A percentile compares a stretch with the other conserved stretches of the same genome.
Conservation (phyloP, 2,329 filamentous ascomycete genomes). For the Colletotrichum theobromicola region DNA sequence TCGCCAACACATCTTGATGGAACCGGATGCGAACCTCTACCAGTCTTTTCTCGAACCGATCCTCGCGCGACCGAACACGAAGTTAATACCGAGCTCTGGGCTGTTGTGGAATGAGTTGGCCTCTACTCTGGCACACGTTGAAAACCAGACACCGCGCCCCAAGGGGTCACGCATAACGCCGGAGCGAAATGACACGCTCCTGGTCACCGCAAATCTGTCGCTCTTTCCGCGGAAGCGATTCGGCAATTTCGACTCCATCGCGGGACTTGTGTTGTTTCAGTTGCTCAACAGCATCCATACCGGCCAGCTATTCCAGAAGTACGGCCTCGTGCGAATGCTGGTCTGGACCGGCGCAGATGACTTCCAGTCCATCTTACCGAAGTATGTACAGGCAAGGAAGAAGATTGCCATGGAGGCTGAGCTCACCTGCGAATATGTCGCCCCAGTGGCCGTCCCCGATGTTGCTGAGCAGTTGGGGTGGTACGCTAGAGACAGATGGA, state of each 20-base stretch:
- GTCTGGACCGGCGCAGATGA: conserved; percentile 72
- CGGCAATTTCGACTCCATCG: conserved; percentile 59
- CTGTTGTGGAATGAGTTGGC: conserved; percentile 66
- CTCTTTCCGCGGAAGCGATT: conserved; percentile 57
- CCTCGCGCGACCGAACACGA: conserved; percentile 50
- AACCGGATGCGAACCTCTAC: conserved; percentile 68
- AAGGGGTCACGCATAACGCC: conserved; percentile 44
- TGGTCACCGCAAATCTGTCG: conserved; percentile 73
- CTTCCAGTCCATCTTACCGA: conserved; percentile 64
- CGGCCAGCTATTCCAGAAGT: conserved; percentile 70
- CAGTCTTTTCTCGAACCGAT: conserved; percentile 65
- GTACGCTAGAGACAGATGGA: conserved; percentile 47
- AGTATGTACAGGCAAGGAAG: conserved; percentile 56
- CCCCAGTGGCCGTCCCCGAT: conserved; percentile 59
- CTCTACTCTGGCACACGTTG: conserved; percentile 57
- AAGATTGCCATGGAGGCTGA: conserved; percentile 66
- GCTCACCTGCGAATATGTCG: conserved; percentile 61
- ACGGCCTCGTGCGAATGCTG: conserved; percentile 81
- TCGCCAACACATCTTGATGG: conserved; percentile 82
- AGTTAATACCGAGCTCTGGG: conserved; percentile 60
- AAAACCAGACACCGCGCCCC: conserved; percentile 55
- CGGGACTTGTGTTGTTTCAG: conserved; percentile 64
- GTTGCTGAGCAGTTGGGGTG: conserved; percentile 18
- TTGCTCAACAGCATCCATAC: conserved; percentile 64
- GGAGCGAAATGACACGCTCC: conserved; percentile 71